Evolutionary conservation across 148 eudicot genomes (phyloP), one percentile per base, ranked within the genome.

Genomic region (Rhododendron mucronatum): DNA sequence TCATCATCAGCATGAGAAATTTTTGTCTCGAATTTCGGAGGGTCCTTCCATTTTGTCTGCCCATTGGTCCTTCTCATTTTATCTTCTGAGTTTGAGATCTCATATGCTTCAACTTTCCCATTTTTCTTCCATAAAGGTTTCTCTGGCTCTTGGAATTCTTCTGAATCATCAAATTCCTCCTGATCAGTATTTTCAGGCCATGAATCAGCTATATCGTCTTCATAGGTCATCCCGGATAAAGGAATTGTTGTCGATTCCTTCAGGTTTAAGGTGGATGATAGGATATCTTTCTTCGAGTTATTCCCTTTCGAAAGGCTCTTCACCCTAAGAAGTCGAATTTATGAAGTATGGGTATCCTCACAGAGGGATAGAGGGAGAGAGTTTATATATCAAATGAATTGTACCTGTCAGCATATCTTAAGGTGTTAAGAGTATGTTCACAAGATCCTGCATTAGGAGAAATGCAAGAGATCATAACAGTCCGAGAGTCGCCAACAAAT

Each of bases 351-450:
- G 21, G 10, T 37, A 30, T 15, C 41, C 33, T n/a, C 21, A 67
- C 28, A 82, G 30, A 23, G 45, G 61, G 57, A 26, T 26, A 18
- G 14, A 14, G 28, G 39, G 74, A 47, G 89, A 57, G 12, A 39
- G 28, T 81, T 23, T 18, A 44, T 4, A 51, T 84, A 86, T 39
- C 15, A 44, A 61, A 57, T 8, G 37, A 26, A 7, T 59, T 1
- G 39, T 90, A 97, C 99, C 99, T 93, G 91, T 97, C 99, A 73
- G 99, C 99, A 89, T 97, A 97, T 94, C 99, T 92, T 83, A 97
- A 91, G 55, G 99, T 97, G 88, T 97, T 97, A 21, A 97, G 93
- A 65, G 98, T 97, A 84, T 97, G 99, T 89, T 97, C 99, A 89
- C 96, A 93, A 18, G 99, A 97, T 74, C 99, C 98, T 14, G 97